These are phyloP conservation scores for Pugionium cornutum DNA, from an alignment of 345 rosid species.

Conservation along the genomic window DNA sequence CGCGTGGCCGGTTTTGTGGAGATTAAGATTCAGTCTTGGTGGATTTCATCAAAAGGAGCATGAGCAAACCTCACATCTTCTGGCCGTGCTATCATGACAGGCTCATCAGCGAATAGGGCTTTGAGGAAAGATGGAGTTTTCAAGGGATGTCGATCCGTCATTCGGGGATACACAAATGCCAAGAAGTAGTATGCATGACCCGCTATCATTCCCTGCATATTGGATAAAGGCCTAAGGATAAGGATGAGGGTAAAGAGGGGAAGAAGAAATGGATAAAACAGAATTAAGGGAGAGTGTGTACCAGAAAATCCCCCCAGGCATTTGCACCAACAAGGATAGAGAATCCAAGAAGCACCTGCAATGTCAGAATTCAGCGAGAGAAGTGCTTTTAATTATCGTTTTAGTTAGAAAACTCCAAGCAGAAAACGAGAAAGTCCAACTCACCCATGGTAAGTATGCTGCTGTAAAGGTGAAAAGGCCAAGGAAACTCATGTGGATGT, in stretches of 20 bases:
- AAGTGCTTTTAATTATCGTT: neutral
- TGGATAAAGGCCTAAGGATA: neutral
- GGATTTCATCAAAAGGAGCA: conserved; percentile 67
- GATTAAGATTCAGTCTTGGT: conserved; percentile 51
- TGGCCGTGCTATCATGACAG: conserved; percentile 74
- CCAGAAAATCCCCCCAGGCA: conserved; percentile 98
- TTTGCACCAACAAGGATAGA: conserved; percentile 92
- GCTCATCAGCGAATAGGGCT: conserved; percentile 84
- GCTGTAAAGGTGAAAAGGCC: conserved; percentile 96
- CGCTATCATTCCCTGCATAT: conserved; percentile 89
- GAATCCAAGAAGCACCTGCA: conserved; percentile 92
- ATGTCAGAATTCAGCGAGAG: neutral
- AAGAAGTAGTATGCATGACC: conserved; percentile 98
- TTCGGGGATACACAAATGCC: conserved; percentile 87
- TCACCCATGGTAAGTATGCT: conserved; percentile 95
- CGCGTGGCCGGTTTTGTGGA: conserved; percentile 5
- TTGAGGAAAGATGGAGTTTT: conserved; percentile 81
- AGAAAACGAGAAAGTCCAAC: conserved; percentile 34
- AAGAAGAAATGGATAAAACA: neutral
- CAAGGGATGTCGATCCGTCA: conserved; percentile 87
- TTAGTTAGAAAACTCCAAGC: neutral
- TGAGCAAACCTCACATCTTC: conserved; percentile 80
- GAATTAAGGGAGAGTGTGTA: conserved; percentile 31
- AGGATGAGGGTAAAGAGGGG: neutral
- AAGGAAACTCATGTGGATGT: conserved; percentile 97